Percentiles rank a stretch among this genome's conserved stretches.
phyloP scores from a whole-genome alignment of 768 basidiomycete genomes.

The Pisolithus orientalis region DNA sequence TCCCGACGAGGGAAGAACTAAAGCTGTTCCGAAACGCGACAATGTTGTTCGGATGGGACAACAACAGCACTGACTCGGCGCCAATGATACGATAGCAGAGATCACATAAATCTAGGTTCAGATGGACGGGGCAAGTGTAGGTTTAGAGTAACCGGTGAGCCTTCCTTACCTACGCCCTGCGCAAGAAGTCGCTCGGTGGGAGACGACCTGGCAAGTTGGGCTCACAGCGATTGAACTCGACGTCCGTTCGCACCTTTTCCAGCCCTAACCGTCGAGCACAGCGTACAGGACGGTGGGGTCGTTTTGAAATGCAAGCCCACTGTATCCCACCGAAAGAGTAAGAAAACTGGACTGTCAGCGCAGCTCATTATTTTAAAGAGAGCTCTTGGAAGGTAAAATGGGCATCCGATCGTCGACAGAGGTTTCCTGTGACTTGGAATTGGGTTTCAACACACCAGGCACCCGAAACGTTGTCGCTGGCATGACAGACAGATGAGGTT shows the following conservation, averaged over 20 bases:
- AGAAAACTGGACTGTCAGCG: conserved; percentile 78
- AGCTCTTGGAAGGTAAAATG: conserved; percentile 58
- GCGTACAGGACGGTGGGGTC: conserved; percentile 59
- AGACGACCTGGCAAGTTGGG: conserved; percentile 88
- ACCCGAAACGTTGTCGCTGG: conserved; percentile 36
- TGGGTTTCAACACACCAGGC: conserved; percentile 32
- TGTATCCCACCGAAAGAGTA: conserved; percentile 89
- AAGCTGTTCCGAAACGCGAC: no score
- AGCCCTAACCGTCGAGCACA: conserved; percentile 82
- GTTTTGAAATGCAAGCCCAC: conserved; percentile 80
- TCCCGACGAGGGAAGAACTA: no score
- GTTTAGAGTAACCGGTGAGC: neutral
- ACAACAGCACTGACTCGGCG: no score
- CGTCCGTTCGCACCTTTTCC: conserved; percentile 87
- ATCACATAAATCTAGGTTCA: no score
- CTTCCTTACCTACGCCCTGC: neutral
- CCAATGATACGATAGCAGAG: no score
- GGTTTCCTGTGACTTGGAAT: conserved; percentile 12
- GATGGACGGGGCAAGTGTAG: no score
- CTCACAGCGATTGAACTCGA: conserved; percentile 62
- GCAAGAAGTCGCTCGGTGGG: conserved; percentile 51
- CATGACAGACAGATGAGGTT: conserved; percentile 28
- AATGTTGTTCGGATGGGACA: no score
- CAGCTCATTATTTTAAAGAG: conserved; percentile 59
- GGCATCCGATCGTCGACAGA: conserved; percentile 26